These are phyloP conservation scores for Diaporthe longicolla DNA, from an alignment of 2,329 filamentous ascomycete genomes.

Conservation along the genomic window DNA sequence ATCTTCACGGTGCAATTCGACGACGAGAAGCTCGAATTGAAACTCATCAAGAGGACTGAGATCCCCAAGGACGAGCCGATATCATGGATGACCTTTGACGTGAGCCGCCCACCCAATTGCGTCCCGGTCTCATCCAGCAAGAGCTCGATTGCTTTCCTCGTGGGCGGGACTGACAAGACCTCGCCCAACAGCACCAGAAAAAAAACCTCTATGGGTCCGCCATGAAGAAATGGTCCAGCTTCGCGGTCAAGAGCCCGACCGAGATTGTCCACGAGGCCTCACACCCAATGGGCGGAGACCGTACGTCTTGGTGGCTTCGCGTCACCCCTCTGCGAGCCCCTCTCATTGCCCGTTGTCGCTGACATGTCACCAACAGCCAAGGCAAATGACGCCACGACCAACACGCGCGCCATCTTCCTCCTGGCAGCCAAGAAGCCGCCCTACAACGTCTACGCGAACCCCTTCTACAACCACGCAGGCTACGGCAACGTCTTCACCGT, in stretches of 20 bases:
- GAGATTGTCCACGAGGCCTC: conserved; percentile 83
- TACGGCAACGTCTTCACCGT: conserved; percentile 83
- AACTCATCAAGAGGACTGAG: conserved; percentile 83
- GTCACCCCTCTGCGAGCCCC: not conserved
- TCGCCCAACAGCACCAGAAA: conserved; percentile 73
- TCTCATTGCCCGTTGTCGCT: not conserved
- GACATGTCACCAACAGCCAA: conserved; percentile 62
- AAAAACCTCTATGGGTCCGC: conserved; percentile 91
- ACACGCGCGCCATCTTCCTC: conserved; percentile 91
- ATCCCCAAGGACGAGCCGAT: conserved; percentile 89
- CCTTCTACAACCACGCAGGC: conserved; percentile 89
- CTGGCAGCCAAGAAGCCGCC: conserved; percentile 83
- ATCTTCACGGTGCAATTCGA: conserved; percentile 93
- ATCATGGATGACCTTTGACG: conserved; percentile 93
- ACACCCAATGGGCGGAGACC: conserved; percentile 81
- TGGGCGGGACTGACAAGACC: not conserved
- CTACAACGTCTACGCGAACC: conserved; percentile 89
- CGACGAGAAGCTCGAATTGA: conserved; percentile 81
- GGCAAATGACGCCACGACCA: conserved; percentile 78
- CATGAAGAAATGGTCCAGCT: conserved; percentile 95
- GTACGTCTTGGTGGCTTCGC: conserved; percentile 67
- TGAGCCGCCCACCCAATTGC: conserved; percentile 58
- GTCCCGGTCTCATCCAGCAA: not conserved
- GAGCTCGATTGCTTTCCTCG: not conserved
- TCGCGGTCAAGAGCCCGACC: conserved; percentile 80